phyloP scores from a whole-genome alignment of 2,329 filamentous ascomycete species.

The Fusarium dlaminii region DNA sequence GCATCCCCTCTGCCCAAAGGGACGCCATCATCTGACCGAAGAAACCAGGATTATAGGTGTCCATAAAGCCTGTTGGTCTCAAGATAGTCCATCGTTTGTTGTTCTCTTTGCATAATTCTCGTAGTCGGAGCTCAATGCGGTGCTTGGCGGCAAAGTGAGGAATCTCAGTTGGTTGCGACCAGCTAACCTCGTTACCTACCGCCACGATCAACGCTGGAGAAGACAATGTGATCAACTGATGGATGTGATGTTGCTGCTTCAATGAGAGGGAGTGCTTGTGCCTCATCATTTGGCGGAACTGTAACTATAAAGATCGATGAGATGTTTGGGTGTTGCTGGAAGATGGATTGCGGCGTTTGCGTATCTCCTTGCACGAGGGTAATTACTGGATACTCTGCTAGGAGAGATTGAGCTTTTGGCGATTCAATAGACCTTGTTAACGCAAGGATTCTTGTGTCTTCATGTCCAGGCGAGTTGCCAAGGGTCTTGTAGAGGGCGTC shows the following conservation, averaged over 20 bases:
- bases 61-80: constrained; percentile 43
- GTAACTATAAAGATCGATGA: constrained; percentile 43
- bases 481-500: neutral
- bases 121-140: constrained; percentile 24
- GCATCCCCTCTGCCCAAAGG: constrained; percentile 37
- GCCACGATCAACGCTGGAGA: constrained; percentile 32
- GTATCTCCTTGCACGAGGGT: constrained; percentile 24
- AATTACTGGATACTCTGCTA: neutral
- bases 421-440: constrained; percentile 15
- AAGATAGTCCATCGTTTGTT: constrained; percentile 39
- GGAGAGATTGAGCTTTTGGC: neutral
- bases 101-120: neutral
- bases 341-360: constrained; percentile 24
- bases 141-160: constrained; percentile 35
- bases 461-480: rapidly evolving
- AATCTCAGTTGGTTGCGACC: constrained; percentile 21
- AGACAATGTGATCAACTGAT: constrained; percentile 31
- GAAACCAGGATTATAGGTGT: constrained; percentile 37
- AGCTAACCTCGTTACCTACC: constrained; percentile 16
- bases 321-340: constrained; percentile 29
- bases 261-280: constrained; percentile 37
- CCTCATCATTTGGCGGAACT: constrained; percentile 40
- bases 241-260: constrained; percentile 21
- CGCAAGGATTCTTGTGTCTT: neutral
- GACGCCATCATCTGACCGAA: constrained; percentile 43